These are phyloP conservation scores for Metschnikowia noctiluminum DNA, from an alignment of 805 yeast genomes.

Conservation along the genomic window DNA sequence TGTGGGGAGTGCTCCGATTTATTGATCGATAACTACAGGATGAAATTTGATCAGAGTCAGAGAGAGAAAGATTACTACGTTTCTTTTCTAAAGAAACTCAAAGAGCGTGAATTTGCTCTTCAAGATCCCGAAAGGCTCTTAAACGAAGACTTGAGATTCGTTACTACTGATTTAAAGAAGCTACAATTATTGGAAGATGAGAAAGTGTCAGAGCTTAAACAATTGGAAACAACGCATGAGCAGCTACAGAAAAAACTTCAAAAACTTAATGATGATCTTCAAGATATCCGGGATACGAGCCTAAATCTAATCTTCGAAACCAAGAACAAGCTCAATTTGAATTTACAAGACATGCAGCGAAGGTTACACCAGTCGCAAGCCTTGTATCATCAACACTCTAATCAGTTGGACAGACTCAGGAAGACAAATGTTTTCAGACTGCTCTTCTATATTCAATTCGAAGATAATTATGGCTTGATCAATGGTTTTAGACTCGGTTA, in stretches of 20 bases:
- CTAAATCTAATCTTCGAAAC: conserved; percentile 45
- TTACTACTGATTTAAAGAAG: conserved; percentile 36
- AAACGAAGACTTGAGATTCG: conserved; percentile 6
- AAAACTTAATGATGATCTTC: conserved; percentile 38
- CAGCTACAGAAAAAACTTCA: conserved; percentile 48
- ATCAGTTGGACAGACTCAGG: conserved; percentile 67
- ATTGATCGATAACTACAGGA: conserved; percentile 60
- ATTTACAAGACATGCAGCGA: conserved; percentile 46
- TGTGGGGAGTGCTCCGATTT: conserved; percentile 80
- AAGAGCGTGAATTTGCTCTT: conserved; percentile 38
- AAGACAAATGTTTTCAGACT: conserved; percentile 79
- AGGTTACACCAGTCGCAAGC: conserved; percentile 64
- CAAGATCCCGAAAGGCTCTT: conserved; percentile 6
- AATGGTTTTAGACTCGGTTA: conserved; percentile 81
- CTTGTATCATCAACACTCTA: conserved; percentile 56
- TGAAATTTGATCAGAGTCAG: conserved; percentile 67
- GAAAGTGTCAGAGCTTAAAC: conserved; percentile 29
- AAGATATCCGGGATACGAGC: conserved; percentile 34
- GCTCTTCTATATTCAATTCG: conserved; percentile 78
- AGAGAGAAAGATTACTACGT: conserved; percentile 77
- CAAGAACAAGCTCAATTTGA: conserved; percentile 56
- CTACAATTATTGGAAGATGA: conserved; percentile 39
- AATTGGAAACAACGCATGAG: conserved; percentile 40
- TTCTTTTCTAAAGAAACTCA: conserved; percentile 66
- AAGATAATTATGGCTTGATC: conserved; percentile 69